A percentile compares a stretch with the other conserved stretches of the same genome.
Evolutionary conservation across 176 grass and related monocot genomes (phyloP).

Genomic region (Puccinellia tenuiflora): DNA sequence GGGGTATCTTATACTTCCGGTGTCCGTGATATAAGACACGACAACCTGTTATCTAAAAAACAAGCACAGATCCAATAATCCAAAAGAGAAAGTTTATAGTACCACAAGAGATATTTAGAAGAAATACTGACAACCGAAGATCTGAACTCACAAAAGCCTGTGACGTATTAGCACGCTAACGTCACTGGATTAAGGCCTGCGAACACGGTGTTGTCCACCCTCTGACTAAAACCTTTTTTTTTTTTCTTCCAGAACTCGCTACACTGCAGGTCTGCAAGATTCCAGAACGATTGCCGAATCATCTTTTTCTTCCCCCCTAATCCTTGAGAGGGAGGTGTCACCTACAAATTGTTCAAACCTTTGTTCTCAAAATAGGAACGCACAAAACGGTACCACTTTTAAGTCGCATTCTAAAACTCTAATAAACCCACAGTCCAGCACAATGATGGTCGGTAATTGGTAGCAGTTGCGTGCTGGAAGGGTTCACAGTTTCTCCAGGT

Average conservation of each 20-base stretch:
- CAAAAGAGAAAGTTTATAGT: too few species aligned
- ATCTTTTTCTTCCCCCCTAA: background rate
- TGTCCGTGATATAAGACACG: too few species aligned
- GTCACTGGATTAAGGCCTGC: too few species aligned
- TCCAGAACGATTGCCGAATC: background rate
- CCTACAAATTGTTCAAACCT: conserved; percentile 13
- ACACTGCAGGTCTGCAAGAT: background rate
- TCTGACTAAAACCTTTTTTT: background rate
- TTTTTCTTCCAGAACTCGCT: background rate
- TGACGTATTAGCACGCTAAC: too few species aligned
- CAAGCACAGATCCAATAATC: too few species aligned
- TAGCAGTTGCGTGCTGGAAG: background rate
- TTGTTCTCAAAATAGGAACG: conserved; percentile 18
- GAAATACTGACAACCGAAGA: too few species aligned
- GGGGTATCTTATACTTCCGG: too few species aligned
- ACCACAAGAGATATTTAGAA: too few species aligned
- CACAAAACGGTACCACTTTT: conserved; percentile 15
- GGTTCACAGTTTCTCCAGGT: conserved; percentile 12
- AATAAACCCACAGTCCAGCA: background rate
- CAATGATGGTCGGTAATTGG: conserved; percentile 17
- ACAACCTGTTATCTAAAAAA: too few species aligned
- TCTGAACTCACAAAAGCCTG: too few species aligned
- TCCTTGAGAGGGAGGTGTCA: conserved; percentile 29
- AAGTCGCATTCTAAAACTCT: conserved; percentile 10
- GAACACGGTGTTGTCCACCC: background rate